Evolutionary conservation across 805 yeast genomes (phyloP), one percentile per base, ranked within the genome.

Genomic region (Wickerhamiella vanderwaltii): DNA sequence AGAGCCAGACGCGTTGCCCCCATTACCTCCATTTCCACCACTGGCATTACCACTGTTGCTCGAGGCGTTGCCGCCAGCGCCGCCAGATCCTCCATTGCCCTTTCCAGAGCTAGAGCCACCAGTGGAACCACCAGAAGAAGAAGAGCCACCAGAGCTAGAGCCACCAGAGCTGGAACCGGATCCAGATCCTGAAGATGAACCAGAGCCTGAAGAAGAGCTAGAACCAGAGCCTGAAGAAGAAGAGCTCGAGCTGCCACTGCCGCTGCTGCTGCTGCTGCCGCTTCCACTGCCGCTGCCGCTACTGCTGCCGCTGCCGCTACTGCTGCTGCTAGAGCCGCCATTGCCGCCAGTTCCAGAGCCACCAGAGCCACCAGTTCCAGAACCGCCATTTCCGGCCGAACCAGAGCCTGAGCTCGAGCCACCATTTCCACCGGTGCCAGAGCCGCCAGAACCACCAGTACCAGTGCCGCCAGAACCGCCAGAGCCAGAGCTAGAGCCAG

Each of bases 61-160:
- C 20, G 34, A 17, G 13, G 41, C 41, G 20, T 29, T 30, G 23
- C 41, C 35, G 29, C 41, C 41, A 12, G 39, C 39, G 19, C 39
- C 39, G 16, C 41, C 41, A 37, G 41, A 37, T 34, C 41, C 41
- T 16, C 41, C 41, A 29, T 37, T 37, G 12, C 25, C 17, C 2
- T 24, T 6, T 9, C 39, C 39, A n/a, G 5, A 2, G 18, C 29
- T 37, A 16, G 18, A 13, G 22, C 41, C 41, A 12, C 41, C 35
- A 22, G 41, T n/a, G 29, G 41, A 37, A 13, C 41, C 41, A 22
- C 41, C 41, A 18, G 39, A 36, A n/a, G 39, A 36, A 22, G 39
- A 36, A 9, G 32, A 26, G 31, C 23, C 29, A 15, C 33, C 23
- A 26, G 44, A 4, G 25, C 25, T 19, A 9, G 24, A 9, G n/a